Conservation (phyloP, 257 asterid species). For the Lycium ferocissimum region DNA sequence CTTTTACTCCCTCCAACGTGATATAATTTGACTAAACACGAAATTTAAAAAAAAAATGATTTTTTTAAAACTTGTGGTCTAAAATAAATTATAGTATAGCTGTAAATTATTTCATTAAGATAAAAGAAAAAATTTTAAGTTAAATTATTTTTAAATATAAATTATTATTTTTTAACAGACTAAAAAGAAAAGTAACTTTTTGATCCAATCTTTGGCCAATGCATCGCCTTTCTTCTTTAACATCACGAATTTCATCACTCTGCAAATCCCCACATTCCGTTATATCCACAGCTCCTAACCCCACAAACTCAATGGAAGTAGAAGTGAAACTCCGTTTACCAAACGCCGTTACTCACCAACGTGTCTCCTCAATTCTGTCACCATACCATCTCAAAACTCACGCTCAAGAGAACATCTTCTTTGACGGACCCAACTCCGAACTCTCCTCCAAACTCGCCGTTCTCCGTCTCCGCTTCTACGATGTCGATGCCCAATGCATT, state of each 20-base stretch:
- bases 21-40: too few species aligned
- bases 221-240: neutral
- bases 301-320: conserved; percentile 63
- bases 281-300: neutral
- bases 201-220: neutral
- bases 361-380: conserved; percentile 66
- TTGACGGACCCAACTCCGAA: conserved; percentile 71
- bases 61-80: too few species aligned
- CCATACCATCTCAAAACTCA: conserved; percentile 69
- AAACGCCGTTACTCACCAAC: conserved; percentile 67
- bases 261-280: neutral
- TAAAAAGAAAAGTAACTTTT: too few species aligned
- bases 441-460: conserved; percentile 81
- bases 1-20: neutral
- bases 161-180: too few species aligned
- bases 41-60: too few species aligned
- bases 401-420: conserved; percentile 80
- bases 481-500: conserved; percentile 69
- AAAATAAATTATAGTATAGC: too few species aligned
- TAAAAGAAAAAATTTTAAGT: too few species aligned
- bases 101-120: too few species aligned
- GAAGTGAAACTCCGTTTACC: conserved; percentile 87
- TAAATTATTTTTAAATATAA: too few species aligned
- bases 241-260: neutral
- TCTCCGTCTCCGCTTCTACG: conserved; percentile 97